Base-by-base conservation (phyloP, 257 asterid genomes). In the Dorcoceras hygrometricum region DNA sequence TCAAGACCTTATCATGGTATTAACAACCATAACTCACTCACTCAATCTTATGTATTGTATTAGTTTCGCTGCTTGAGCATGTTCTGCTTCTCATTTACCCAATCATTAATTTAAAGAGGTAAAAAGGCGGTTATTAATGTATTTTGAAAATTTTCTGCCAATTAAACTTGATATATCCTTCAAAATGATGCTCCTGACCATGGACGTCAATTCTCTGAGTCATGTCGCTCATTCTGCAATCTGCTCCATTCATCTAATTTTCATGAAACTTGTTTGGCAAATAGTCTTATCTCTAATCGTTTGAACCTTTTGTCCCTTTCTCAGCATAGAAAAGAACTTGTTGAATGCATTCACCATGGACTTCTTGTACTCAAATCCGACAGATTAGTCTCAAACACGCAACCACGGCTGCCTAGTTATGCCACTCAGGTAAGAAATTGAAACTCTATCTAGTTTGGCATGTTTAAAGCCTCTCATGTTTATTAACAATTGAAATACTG, bases 301-400 rank as follows among this genome's bases (percentile, higher is more conserved):
- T 39, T 67, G 68, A 64, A 50, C 16, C 31, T 34, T 66, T 63
- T 26, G 56, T 26, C 63, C 23, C n/a, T 54, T n/a, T 71, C 75
- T 67, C 96, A 93, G 99, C 97, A 93, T 66, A 85, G 96, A 77
- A 90, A 88, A 86, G 89, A 77, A 62, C 89, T 93, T 66, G 89
- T 90, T 76, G 95, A 90, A 71, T 87, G 86, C 59, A 83, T 93
- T 67, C 96, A 71, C 67, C 95, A 77, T 34, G 99, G 99, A 57
- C 77, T 88, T 67, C 78, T 79, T 68, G 83, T 81, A 59, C 80
- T 90, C 72, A 93, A 85, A 80, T 84, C 97, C 76, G 97, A 90
- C 79, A 93, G 82, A 83, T 81, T 76, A 68, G 36, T 84, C 75
- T 82, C 89, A 57, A 83, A 69, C 71, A 66, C 83, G 27, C 95